Evolutionary conservation across 352 stramenopile genomes (phyloP).

Genomic region (Peronospora farinosa): DNA sequence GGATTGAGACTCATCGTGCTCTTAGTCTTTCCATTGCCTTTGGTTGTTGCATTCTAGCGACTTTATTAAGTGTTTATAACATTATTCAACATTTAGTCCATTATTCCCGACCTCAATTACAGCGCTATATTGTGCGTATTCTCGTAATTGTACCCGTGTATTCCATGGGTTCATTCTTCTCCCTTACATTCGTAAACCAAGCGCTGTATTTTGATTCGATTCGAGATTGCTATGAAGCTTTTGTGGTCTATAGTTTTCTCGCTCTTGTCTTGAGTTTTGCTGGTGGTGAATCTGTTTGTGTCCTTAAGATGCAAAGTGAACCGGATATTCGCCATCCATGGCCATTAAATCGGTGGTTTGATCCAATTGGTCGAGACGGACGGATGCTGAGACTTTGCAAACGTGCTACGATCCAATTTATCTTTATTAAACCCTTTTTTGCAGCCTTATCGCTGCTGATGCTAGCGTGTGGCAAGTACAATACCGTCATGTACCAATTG

Average conservation of each 20-base stretch:
- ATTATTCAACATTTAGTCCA: slow-evolving; percentile 83
- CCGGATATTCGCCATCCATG: slow-evolving; percentile 75
- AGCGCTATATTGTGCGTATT: slow-evolving; percentile 87
- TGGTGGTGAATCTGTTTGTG: slow-evolving; percentile 83
- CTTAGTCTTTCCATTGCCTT: slow-evolving; percentile 52
- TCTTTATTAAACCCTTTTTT: slow-evolving; percentile 88
- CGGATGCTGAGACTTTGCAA: slow-evolving; percentile 84
- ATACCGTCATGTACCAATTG: slow-evolving; percentile 74
- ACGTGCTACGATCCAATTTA: slow-evolving; percentile 88
- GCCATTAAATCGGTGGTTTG: slow-evolving; percentile 68
- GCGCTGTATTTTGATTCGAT: slow-evolving; percentile 84
- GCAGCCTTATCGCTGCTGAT: slow-evolving; percentile 81
- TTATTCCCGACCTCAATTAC: slow-evolving; percentile 74
- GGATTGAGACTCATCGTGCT: slow-evolving; percentile 64
- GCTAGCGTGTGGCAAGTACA: slow-evolving; percentile 67
- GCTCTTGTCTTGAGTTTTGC: slow-evolving; percentile 86
- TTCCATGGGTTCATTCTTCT: slow-evolving; percentile 74
- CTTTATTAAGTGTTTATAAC: slow-evolving; percentile 69
- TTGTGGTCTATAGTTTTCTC: slow-evolving; percentile 90
- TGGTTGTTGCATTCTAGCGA: slow-evolving; percentile 45
- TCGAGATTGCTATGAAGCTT: slow-evolving; percentile 89
- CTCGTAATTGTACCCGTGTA: slow-evolving; percentile 85
- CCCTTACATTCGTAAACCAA: slow-evolving; percentile 73
- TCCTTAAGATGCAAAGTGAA: slow-evolving; percentile 84
- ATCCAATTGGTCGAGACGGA: slow-evolving; percentile 72